Percentiles rank a stretch among this genome's conserved stretches.
Evolutionary conservation across 2,329 filamentous ascomycete genomes (phyloP).

Genomic region (Fusarium sp.): DNA sequence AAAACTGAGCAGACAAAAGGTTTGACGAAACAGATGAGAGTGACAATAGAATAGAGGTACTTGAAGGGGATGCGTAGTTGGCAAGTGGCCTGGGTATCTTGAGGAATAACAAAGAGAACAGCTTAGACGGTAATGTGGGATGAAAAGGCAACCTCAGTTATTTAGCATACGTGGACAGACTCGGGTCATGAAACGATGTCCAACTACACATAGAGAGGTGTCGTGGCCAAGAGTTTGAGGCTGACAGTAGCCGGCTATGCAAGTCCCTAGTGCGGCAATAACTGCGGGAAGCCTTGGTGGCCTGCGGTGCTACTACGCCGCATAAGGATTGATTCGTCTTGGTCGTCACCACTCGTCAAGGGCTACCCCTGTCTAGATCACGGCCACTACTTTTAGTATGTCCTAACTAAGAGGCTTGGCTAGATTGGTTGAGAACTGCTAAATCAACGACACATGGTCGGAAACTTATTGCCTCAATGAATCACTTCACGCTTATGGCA

Average conservation of each 20-base stretch:
- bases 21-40: not conserved
- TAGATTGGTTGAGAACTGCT: not conserved
- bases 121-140: not conserved
- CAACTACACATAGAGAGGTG: not conserved
- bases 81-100: not conserved
- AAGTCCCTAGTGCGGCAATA: conserved; percentile 6
- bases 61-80: not conserved
- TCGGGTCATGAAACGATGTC: not conserved
- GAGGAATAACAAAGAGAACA: not conserved
- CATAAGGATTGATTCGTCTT: not conserved
- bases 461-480: not conserved
- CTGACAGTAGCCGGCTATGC: conserved; percentile 1
- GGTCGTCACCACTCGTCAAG: not conserved
- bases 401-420: not conserved
- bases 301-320: not conserved
- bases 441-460: not conserved
- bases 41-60: not conserved
- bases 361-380: not conserved
- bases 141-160: not conserved
- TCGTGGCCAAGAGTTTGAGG: conserved; percentile 3
- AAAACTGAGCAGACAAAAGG: not conserved
- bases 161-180: conserved; percentile 3
- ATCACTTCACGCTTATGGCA: not conserved
- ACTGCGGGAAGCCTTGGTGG: not conserved
- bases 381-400: conserved; percentile 1